Evolutionary conservation across 805 yeast species (phyloP).

Genomic region (Spathaspora boniae): DNA sequence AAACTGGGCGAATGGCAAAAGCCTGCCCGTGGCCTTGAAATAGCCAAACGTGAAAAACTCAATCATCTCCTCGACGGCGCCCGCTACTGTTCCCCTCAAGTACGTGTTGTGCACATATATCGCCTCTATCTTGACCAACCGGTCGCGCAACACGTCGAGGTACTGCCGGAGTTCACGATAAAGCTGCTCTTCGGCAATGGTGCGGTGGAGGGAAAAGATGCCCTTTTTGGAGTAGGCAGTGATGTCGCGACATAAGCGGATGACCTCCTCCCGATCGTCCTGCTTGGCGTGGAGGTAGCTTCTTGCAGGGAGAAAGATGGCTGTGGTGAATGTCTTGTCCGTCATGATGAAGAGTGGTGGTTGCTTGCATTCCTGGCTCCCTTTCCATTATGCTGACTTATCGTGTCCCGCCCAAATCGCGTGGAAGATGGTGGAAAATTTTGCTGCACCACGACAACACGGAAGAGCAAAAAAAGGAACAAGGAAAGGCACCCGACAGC

Average conservation of each 20-base stretch:
- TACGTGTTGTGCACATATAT: constrained; percentile 13
- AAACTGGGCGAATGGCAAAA: constrained; percentile 15
- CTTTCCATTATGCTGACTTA: too few species aligned
- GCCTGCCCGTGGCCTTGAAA: constrained; percentile 11
- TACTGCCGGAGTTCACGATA: constrained; percentile 12
- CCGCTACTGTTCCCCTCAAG: constrained; percentile 18
- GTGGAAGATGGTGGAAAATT: too few species aligned
- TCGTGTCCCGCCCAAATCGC: too few species aligned
- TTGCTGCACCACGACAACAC: too few species aligned
- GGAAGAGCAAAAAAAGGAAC: too few species aligned
- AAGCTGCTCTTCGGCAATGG: constrained; percentile 3
- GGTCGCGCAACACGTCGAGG: constrained; percentile 11
- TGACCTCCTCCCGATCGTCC: constrained; percentile 31
- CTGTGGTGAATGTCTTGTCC: too few species aligned
- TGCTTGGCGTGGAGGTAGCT: constrained; percentile 20
- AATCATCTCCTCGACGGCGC: constrained; percentile 24
- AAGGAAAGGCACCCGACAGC: too few species aligned
- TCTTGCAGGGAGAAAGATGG: constrained; percentile 20
- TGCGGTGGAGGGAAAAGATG: constrained; percentile 22
- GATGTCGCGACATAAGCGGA: constrained; percentile 33
- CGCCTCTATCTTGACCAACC: constrained; percentile 7
- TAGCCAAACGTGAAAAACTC: constrained; percentile 24
- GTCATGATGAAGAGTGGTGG: too few species aligned
- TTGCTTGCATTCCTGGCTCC: too few species aligned
- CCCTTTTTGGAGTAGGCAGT: constrained; percentile 37